These are phyloP conservation scores for Colletotrichum gigasporum DNA, from an alignment of 2,329 filamentous ascomycete species.

Conservation along the genomic window DNA sequence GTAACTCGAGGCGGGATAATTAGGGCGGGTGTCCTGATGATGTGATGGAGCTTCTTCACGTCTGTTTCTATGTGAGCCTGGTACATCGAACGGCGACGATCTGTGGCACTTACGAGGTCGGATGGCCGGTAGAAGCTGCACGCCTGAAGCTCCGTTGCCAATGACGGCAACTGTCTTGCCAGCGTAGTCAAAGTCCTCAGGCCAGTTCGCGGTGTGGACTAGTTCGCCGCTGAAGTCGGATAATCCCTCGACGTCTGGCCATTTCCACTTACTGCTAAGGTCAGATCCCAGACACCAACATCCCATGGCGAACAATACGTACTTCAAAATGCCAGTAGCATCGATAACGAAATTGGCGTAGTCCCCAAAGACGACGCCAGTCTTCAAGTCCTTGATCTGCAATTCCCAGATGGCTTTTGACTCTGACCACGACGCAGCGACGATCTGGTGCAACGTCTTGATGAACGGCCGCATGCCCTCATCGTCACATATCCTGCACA, in stretches of 20 bases:
- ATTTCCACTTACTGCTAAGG: constrained; percentile 57
- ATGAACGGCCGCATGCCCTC: constrained; percentile 55
- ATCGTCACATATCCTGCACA: constrained; percentile 57
- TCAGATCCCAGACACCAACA: constrained; percentile 26
- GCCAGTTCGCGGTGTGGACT: constrained; percentile 65
- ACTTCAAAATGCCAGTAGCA: constrained; percentile 64
- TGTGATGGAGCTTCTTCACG: constrained; percentile 50
- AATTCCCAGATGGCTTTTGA: constrained; percentile 52
- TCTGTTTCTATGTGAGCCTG: constrained; percentile 39
- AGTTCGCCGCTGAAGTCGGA: constrained; percentile 56
- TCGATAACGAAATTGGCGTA: constrained; percentile 59
- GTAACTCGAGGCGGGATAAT: constrained; percentile 48
- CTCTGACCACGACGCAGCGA: constrained; percentile 56
- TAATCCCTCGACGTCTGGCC: constrained; percentile 58
- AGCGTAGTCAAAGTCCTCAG: constrained; percentile 56
- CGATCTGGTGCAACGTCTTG: constrained; percentile 53
- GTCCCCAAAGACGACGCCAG: constrained; percentile 52
- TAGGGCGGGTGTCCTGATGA: constrained; percentile 54
- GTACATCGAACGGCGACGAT: neutral
- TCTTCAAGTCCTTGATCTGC: constrained; percentile 48
- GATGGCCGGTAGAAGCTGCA: constrained; percentile 63
- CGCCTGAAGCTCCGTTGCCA: constrained; percentile 63
- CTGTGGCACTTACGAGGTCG: constrained; percentile 46
- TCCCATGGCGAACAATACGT: constrained; percentile 34
- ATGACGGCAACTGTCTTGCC: constrained; percentile 65